A percentile compares a stretch with the other conserved stretches of the same genome.
phyloP scores from a whole-genome alignment of 2,329 filamentous ascomycete species.

The Thyridium curvatum region DNA sequence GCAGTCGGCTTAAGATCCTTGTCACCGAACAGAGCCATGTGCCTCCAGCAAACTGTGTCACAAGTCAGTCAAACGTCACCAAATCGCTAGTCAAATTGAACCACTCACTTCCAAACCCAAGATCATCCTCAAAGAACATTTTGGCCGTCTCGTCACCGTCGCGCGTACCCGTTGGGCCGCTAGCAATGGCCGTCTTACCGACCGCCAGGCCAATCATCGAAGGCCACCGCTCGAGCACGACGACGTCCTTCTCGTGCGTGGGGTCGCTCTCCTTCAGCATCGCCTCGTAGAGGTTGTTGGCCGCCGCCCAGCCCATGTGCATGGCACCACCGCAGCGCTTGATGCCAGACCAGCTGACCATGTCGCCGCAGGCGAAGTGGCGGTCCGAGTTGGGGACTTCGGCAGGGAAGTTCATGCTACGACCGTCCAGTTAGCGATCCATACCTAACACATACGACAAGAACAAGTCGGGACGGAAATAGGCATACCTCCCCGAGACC shows the following conservation, averaged over 20 bases:
- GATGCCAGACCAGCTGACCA: constrained; percentile 68
- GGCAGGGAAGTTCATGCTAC: constrained; percentile 47
- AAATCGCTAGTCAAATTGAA: too few relatives aligned
- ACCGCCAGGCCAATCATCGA: constrained; percentile 67
- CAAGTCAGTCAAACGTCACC: neutral
- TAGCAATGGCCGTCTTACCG: constrained; percentile 62
- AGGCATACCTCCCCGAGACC: constrained; percentile 38
- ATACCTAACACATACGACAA: too few relatives aligned
- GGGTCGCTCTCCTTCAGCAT: constrained; percentile 39
- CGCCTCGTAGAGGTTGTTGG: constrained; percentile 60
- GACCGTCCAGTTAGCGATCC: too few relatives aligned
- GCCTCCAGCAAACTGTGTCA: constrained; percentile 46
- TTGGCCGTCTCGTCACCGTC: constrained; percentile 57
- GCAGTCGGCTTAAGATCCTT: constrained; percentile 20
- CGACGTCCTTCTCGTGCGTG: constrained; percentile 19
- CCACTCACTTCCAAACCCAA: constrained; percentile 56
- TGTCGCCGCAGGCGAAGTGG: constrained; percentile 67
- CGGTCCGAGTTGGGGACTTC: constrained; percentile 47
- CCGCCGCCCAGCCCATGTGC: constrained; percentile 62
- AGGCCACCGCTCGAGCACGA: constrained; percentile 42
- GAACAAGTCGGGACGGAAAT: too few relatives aligned
- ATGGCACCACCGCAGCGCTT: constrained; percentile 74
- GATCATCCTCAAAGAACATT: constrained; percentile 60
- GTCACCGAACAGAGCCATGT: constrained; percentile 10
- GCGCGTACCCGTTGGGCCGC: constrained; percentile 49